These are phyloP conservation scores for Lactarius tabidus DNA, from an alignment of 768 basidiomycete species.

Conservation along the genomic window DNA sequence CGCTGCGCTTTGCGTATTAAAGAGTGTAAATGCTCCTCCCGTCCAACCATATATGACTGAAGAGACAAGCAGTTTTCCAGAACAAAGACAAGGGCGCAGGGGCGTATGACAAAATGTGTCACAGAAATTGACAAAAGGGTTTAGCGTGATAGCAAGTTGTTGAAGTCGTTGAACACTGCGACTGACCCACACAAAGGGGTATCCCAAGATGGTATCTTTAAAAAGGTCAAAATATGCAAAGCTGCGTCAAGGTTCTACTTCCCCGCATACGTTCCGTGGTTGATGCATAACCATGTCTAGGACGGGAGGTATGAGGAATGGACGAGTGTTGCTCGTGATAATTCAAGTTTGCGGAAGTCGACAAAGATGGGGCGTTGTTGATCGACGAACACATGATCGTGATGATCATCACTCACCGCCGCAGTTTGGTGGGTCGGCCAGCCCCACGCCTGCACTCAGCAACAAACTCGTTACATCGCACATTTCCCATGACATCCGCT, in stretches of 20 bases:
- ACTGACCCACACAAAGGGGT: conserved; percentile 6
- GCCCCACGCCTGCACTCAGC: not conserved
- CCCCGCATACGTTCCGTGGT: not conserved
- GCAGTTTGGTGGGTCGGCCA: not conserved
- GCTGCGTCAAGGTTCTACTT: not conserved
- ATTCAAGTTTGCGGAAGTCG: not conserved
- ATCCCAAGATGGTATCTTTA: conserved; percentile 19
- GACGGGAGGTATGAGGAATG: not conserved
- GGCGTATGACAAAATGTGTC: not conserved
- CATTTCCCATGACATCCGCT: conserved; percentile 9
- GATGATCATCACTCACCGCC: conserved; percentile 9
- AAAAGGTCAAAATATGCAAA: not conserved
- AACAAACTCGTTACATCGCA: not conserved
- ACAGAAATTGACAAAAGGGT: not conserved
- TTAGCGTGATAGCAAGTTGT: not conserved
- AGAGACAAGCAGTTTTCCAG: conserved; percentile 19
- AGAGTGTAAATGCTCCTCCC: not conserved
- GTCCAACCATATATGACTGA: not conserved
- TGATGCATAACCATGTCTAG: not conserved
- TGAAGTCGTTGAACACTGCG: not conserved
- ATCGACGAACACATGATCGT: not conserved
- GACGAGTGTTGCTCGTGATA: not conserved
- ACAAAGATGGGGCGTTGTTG: not conserved
- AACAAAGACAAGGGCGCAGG: conserved; percentile 20
- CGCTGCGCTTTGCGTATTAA: not conserved